Conservation (phyloP, 108 stramenopile genomes). For the Stephanodiscus triporus region DNA sequence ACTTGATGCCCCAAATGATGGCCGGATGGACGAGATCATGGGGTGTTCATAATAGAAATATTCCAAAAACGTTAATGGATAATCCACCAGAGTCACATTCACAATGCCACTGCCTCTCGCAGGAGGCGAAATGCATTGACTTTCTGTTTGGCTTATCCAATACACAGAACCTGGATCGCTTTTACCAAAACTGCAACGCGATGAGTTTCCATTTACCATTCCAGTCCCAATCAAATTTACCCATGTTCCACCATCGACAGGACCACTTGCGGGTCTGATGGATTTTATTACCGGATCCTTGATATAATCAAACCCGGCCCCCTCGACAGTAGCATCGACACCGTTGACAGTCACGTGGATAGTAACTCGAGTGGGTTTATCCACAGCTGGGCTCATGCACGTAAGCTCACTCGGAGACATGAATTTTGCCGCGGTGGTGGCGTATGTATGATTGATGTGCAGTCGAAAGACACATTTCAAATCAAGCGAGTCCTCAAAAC, state of each 20-base stretch:
- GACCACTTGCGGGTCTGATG: constrained; percentile 4
- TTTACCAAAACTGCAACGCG: constrained; percentile 14
- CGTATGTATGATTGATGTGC: neutral
- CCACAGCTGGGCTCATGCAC: neutral
- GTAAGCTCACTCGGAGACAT: constrained; percentile 4
- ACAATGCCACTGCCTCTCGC: constrained; percentile 1
- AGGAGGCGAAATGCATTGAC: constrained; percentile 4
- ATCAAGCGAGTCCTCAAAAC: constrained; percentile 19
- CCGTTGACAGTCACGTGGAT: constrained; percentile 24
- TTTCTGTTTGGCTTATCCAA: constrained; percentile 3
- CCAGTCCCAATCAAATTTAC: constrained; percentile 9
- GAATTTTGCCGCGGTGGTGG: neutral
- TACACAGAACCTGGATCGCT: neutral
- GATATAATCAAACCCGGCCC: constrained; percentile 5
- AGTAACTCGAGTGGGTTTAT: neutral
- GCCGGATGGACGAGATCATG: constrained; percentile 4
- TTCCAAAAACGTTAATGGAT: constrained; percentile 3
- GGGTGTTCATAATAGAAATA: constrained; percentile 13
- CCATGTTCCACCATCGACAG: constrained; percentile 4
- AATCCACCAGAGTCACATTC: constrained; percentile 13
- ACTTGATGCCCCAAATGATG: constrained; percentile 10
- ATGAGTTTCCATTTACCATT: neutral
- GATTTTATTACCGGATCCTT: constrained; percentile 16
- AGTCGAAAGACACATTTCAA: constrained; percentile 13
- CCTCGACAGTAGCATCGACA: constrained; percentile 15